Evolutionary conservation across 2,329 filamentous ascomycete species (phyloP), one percentile per base, ranked within the genome.

Genomic region (Monosporascus sp.): DNA sequence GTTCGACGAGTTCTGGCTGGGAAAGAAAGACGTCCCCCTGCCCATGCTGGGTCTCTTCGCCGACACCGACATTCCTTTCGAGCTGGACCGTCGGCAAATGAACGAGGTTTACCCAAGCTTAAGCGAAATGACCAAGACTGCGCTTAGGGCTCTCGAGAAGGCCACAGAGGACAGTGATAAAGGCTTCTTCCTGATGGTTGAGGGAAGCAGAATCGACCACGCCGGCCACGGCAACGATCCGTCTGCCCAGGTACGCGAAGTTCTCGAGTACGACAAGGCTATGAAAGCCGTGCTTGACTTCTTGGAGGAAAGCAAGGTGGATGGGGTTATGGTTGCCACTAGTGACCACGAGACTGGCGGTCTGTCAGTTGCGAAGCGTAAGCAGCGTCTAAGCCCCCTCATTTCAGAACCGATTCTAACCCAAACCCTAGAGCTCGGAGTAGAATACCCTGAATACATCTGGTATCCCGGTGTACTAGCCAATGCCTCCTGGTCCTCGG

Each of bases 161-260:
- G 94, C 92, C 0, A 97, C 94, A 0, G 78, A 82, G 65, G 78
- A 92, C 65, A 91, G 83, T 57, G 91, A 97, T 43, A 85, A 95
- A 71, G 94, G 94, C 5, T 99, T 97, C 78, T 99, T 99, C 73
- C 78, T 99, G 63, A 96, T 99, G 93, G 95, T 99, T 56, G 94
- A 99, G 72, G 94, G 92, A 5, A 96, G 90, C 63, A 82, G 94
- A 43, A 97, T 99, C 63, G 94, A 99, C 65, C 94, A 99, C 68
- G 93, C 94, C 4, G 94, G 91, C 7, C 89, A 94, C 67, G 82
- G 81, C 58, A 94, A 94, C 62, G 89, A 94, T 63, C 89, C 89
- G 0, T 89, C 87, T 9, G 88, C 89, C 1, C 89, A 94, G 65
- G 89, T 93, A 11, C 86, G 89, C 61, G 94, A 99, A 71, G 93